These are phyloP conservation scores for Ophiostoma fasciatum DNA, from an alignment of 2,329 filamentous ascomycete genomes.

Conservation along the genomic window DNA sequence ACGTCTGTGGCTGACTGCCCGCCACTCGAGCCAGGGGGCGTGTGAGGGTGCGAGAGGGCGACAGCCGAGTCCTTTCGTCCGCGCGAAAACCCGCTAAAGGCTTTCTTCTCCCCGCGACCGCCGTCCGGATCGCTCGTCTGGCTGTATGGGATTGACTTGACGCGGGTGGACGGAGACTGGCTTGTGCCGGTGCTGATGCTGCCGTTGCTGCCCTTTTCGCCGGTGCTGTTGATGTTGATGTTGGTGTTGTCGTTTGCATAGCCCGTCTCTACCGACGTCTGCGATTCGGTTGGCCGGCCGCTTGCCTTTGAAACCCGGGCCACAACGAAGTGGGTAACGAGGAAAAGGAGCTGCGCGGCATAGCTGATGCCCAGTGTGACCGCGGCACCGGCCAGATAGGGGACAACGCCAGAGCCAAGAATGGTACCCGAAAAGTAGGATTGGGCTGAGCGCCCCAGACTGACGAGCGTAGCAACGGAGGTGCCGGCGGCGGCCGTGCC, in stretches of 20 bases:
- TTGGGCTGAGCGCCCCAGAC: slow-evolving; percentile 18
- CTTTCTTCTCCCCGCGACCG: slow-evolving; percentile 18
- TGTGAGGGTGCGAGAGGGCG: slow-evolving; percentile 21
- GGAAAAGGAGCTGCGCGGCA: slow-evolving; percentile 32
- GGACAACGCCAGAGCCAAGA: slow-evolving; percentile 18
- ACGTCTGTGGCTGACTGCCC: slow-evolving; percentile 30
- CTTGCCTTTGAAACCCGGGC: slow-evolving; percentile 19
- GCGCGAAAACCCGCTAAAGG: slow-evolving; percentile 6
- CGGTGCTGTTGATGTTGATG: slow-evolving; percentile 15
- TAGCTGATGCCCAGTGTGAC: slow-evolving; percentile 31
- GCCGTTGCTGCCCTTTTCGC: slow-evolving; percentile 4
- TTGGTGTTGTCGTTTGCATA: not conserved
- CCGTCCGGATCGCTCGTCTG: slow-evolving; percentile 31
- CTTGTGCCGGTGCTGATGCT: slow-evolving; percentile 17
- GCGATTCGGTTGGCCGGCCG: too few species aligned
- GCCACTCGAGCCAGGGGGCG: slow-evolving; percentile 29
- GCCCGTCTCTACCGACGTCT: not conserved
- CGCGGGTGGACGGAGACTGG: slow-evolving; percentile 17
- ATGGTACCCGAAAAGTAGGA: too few species aligned
- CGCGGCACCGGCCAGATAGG: slow-evolving; percentile 29
- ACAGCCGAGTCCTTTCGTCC: slow-evolving; percentile 14
- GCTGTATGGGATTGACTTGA: slow-evolving; percentile 40
- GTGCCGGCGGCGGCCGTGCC: slow-evolving; percentile 30
- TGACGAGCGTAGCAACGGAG: slow-evolving; percentile 29
- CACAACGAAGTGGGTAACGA: slow-evolving; percentile 28